These are phyloP conservation scores for Mucor ambiguus DNA, from an alignment of 371 early-diverging fungal species.

Conservation along the genomic window DNA sequence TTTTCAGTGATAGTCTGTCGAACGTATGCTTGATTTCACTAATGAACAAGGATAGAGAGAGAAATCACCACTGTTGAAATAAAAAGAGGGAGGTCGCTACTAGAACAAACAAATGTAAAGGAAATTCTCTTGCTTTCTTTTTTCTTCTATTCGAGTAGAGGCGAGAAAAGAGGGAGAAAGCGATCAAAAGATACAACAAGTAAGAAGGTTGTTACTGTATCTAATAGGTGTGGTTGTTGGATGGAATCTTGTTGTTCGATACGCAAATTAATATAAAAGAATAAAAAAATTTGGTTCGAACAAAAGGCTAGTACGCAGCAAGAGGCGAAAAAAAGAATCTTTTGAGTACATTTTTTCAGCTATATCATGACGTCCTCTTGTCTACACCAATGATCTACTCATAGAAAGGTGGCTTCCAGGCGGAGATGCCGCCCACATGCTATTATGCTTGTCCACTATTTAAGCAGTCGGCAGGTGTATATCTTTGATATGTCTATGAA, in stretches of 20 bases:
- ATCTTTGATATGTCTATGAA: no score
- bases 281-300: conserved; percentile 14
- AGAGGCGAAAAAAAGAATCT: neutral
- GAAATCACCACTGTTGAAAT: neutral
- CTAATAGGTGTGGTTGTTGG: neutral
- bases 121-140: neutral
- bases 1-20: neutral
- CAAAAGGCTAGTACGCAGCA: conserved; percentile 21
- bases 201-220: neutral
- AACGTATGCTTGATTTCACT: neutral
- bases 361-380: neutral
- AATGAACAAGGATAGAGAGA: neutral
- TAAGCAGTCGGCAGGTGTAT: no score
- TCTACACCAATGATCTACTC: conserved; percentile 2
- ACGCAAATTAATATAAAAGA: conserved; percentile 9
- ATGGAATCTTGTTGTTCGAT: conserved; percentile 23
- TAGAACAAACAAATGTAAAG: neutral
- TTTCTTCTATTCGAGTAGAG: neutral
- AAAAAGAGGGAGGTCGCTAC: neutral
- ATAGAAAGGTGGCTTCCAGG: neutral
- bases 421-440: neutral
- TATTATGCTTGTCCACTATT: neutral
- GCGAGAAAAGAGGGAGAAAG: neutral
- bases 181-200: neutral
- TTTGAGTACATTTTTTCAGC: conserved; percentile 1